phyloP scores from a whole-genome alignment of 2,329 filamentous ascomycete species.

The Alternaria postmessia region DNA sequence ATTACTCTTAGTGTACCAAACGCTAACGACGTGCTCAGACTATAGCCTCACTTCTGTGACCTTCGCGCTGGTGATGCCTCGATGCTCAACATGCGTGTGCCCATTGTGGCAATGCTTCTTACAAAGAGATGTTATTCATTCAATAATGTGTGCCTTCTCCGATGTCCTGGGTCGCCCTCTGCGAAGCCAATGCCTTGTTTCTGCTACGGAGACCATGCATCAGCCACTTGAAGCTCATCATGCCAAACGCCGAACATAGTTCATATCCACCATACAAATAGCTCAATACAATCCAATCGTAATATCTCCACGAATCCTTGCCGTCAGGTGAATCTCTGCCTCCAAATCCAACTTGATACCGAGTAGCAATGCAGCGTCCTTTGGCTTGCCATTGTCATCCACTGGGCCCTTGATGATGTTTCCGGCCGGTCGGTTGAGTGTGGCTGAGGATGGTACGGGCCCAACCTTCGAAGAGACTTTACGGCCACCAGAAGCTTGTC shows the following conservation, averaged over 20 bases:
- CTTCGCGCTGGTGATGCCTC: background rate
- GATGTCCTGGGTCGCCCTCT: background rate
- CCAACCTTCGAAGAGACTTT: conserved; percentile 41
- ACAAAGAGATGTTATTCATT: background rate
- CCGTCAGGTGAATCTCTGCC: conserved; percentile 69
- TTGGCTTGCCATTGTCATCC: conserved; percentile 65
- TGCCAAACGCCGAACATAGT: background rate
- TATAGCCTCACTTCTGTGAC: background rate
- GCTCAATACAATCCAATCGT: conserved; percentile 65
- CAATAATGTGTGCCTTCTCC: background rate
- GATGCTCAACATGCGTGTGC: background rate
- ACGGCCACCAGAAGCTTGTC: conserved; percentile 51
- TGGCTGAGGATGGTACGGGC: conserved; percentile 49
- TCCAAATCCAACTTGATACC: conserved; percentile 71
- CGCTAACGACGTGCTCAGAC: conserved; percentile 17
- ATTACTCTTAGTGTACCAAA: background rate
- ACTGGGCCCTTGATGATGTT: conserved; percentile 64
- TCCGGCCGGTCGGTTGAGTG: conserved; percentile 51
- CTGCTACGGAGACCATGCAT: background rate
- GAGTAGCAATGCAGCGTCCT: conserved; percentile 65
- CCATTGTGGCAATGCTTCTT: background rate
- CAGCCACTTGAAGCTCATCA: background rate
- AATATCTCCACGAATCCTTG: conserved; percentile 68
- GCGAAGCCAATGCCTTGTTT: background rate
- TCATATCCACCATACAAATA: conserved; percentile 6